phyloP scores from a whole-genome alignment of 371 early-diverging fungal species.

The Haplosporangium sp. region DNA sequence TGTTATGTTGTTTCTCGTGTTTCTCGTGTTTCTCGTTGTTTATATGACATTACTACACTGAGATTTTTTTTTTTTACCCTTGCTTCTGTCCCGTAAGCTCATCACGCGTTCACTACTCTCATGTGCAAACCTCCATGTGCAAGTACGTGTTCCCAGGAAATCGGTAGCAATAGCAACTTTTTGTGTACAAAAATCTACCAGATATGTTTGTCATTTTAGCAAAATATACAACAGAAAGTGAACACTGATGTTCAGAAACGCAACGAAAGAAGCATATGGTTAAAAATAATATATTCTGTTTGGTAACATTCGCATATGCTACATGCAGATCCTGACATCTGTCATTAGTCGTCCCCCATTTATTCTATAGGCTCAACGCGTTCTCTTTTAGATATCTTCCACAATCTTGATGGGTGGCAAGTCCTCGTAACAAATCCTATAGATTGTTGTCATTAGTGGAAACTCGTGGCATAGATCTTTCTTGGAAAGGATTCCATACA shows the following conservation, averaged over 20 bases:
- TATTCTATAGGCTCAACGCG: neutral
- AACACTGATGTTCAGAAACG: neutral
- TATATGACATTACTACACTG: too few species aligned
- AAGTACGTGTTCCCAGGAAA: neutral
- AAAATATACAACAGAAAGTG: neutral
- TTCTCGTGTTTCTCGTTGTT: neutral
- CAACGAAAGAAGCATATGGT: neutral
- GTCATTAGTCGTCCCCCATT: neutral
- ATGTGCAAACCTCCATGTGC: neutral
- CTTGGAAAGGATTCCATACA: constrained; percentile 81
- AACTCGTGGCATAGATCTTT: constrained; percentile 75
- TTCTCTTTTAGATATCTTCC: constrained; percentile 60
- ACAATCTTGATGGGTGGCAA: constrained; percentile 67
- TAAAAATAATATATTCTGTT: neutral
- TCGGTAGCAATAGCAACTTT: too few species aligned
- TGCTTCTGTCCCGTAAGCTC: too few species aligned
- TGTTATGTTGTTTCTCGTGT: neutral
- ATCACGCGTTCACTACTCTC: neutral
- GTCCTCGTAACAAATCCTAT: constrained; percentile 87
- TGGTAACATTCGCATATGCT: neutral
- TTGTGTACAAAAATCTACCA: too few species aligned
- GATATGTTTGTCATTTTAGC: neutral
- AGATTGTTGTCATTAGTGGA: constrained; percentile 91
- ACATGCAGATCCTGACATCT: neutral
- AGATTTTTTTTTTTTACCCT: too few species aligned